Base-by-base conservation (phyloP, 2,329 filamentous ascomycete species). In the Hirsutella thompsonii region DNA sequence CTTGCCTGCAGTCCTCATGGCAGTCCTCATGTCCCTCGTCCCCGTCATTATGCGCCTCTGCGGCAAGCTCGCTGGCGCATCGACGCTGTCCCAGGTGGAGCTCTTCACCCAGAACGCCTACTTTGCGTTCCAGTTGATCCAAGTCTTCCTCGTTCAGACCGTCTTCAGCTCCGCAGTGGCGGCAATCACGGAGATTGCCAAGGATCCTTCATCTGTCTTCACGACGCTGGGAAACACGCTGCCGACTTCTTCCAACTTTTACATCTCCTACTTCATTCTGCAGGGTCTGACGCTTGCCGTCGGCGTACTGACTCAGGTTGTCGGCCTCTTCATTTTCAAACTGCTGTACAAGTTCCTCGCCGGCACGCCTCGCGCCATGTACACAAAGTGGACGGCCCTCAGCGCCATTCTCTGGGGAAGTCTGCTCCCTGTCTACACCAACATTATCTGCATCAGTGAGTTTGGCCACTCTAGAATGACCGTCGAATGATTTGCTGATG, bases 41-140 rank as follows among this genome's bases (percentile, higher is more conserved):
- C 90, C 86, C 75, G 53, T 63, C 5, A 53, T 64, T 42, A 87
- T 45, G 82, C 83, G 40, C 54, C 62, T 30, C 0, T 83, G 86
- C 57, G 89, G 89, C 47, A 89, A 79, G 57, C 60, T 84, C 29
- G 74, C 84, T 29, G 92, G 92, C 43, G 81, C 81, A 47, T 85
- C 88, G 8, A 90, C 86, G 1, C 61, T 79, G 16, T 83, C 87
- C 1, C 76, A 81, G 8, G 79, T 92, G 13, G 92, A 98, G 62
- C 69, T 96, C 10, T 88, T 85, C 46, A 89, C 86, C 0, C 87
- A 96, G 57, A 94, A 92, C 56, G 83, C 79, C 52, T 96, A 93
- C 69, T 98, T 94, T 54, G 75, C 74, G 45, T 93, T 93, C 67
- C 85, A 92, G 60, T 76, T 96, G 36, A 69, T 94, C n/a, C 89